These are phyloP conservation scores for Penicillium vulpinum DNA, from an alignment of 2,329 filamentous ascomycete species.

Conservation along the genomic window DNA sequence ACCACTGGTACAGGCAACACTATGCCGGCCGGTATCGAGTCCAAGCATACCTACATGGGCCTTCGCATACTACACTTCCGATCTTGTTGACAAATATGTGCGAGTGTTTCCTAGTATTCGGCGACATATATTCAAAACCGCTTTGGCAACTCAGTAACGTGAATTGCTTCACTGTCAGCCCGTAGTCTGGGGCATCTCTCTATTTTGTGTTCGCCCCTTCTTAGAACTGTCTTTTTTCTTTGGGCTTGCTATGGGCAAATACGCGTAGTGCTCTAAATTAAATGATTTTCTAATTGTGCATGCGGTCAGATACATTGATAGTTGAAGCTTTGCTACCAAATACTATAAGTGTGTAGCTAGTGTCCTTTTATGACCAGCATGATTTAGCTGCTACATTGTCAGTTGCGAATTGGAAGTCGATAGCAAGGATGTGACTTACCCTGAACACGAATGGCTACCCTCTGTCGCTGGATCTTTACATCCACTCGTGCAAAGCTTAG, in stretches of 20 bases:
- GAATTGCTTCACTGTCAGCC: slow-evolving; percentile 34
- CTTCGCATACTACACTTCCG: background rate
- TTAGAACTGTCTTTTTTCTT: background rate
- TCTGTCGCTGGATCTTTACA: slow-evolving; percentile 29
- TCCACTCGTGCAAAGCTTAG: slow-evolving; percentile 32
- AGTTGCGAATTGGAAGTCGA: background rate
- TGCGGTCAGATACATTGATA: background rate
- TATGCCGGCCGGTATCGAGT: too few species aligned
- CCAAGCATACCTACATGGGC: too few species aligned
- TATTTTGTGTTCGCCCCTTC: background rate
- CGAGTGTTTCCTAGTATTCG: background rate
- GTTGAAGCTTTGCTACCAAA: background rate
- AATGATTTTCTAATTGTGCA: background rate
- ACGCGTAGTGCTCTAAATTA: background rate
- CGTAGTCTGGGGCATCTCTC: slow-evolving; percentile 13
- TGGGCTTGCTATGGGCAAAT: background rate
- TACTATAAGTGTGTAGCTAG: background rate
- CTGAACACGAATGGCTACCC: slow-evolving; percentile 30
- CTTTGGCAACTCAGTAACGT: background rate
- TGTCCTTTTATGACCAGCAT: background rate
- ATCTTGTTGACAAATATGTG: background rate
- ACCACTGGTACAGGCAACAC: too few species aligned
- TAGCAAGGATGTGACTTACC: slow-evolving; percentile 10
- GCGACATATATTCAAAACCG: background rate
- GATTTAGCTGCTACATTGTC: background rate